phyloP scores from a whole-genome alignment of 495 filamentous ascomycete genomes.

The Xylaria curta region DNA sequence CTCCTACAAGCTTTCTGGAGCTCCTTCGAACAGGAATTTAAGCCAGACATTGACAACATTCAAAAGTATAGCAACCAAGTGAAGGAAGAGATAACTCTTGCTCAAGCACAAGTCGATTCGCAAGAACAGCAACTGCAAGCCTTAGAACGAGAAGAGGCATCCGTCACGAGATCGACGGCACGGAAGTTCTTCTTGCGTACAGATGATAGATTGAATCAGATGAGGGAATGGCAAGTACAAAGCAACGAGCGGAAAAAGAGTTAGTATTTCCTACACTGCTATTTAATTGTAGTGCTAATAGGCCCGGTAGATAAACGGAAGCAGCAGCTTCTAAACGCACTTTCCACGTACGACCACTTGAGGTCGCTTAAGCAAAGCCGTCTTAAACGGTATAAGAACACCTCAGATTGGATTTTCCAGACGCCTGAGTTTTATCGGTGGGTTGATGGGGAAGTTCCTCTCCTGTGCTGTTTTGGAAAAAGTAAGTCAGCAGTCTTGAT shows the following conservation, averaged over 20 bases:
- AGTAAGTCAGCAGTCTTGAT: conserved; percentile 3
- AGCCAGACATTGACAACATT: background rate
- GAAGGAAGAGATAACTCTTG: conserved; percentile 29
- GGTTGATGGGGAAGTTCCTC: background rate
- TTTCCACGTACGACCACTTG: background rate
- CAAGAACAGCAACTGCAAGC: conserved; percentile 32
- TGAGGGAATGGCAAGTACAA: background rate
- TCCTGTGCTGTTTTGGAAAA: conserved; percentile 10
- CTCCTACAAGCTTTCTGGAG: background rate
- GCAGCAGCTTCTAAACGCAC: background rate
- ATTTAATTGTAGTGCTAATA: background rate
- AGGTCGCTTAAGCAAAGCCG: background rate
- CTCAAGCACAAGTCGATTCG: conserved; percentile 31
- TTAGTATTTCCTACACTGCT: background rate
- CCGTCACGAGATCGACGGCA: background rate
- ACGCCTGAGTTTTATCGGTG: conserved; percentile 4
- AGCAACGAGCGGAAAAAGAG: background rate
- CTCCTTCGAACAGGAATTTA: background rate
- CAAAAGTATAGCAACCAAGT: conserved; percentile 22
- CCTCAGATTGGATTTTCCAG: conserved; percentile 22
- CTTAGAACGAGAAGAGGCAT: conserved; percentile 27
- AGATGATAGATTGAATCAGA: background rate
- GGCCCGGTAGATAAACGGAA: background rate
- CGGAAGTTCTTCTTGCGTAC: background rate
- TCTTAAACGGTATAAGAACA: conserved; percentile 19